These are phyloP conservation scores for Pestalotiopsis sp. DNA, from an alignment of 2,329 filamentous ascomycete species.

Conservation along the genomic window DNA sequence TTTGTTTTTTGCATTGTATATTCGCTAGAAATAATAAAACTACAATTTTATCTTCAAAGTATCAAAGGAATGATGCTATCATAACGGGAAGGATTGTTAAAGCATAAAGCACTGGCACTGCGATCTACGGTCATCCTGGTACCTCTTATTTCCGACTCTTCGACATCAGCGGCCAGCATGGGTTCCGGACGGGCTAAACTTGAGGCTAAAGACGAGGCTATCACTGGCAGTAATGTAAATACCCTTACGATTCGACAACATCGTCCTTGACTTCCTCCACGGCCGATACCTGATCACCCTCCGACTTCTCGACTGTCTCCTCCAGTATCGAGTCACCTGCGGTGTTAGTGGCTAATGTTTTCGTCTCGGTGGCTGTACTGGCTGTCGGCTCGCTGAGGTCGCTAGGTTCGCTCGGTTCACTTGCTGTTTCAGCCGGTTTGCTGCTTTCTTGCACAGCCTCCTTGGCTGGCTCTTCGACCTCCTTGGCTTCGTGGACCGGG, in stretches of 20 bases:
- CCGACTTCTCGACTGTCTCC: slow-evolving; percentile 30
- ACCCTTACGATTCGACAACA: slow-evolving; percentile 19
- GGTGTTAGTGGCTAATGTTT: slow-evolving; percentile 31
- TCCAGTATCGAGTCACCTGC: slow-evolving; percentile 34
- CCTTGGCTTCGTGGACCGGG: neutral
- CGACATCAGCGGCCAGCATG: neutral
- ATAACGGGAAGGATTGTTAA: neutral
- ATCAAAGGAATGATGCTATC: neutral
- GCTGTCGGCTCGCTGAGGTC: neutral
- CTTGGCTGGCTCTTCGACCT: neutral
- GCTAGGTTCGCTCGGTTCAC: neutral
- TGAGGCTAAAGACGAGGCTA: neutral
- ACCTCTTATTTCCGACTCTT: neutral
- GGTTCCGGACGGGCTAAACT: too few relatives aligned
- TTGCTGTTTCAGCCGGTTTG: neutral
- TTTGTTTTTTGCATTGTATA: neutral
- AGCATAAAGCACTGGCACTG: neutral
- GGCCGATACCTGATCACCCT: slow-evolving; percentile 28
- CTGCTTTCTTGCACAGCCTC: neutral
- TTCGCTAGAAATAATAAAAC: neutral
- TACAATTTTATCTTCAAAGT: neutral
- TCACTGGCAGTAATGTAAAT: neutral
- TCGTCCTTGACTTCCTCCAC: slow-evolving; percentile 29
- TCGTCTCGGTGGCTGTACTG: slow-evolving; percentile 22
- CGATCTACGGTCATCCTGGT: neutral